These are phyloP conservation scores for Nakaseomyces nivariensis DNA, from an alignment of 1,139 yeast genomes.

Conservation along the genomic window DNA sequence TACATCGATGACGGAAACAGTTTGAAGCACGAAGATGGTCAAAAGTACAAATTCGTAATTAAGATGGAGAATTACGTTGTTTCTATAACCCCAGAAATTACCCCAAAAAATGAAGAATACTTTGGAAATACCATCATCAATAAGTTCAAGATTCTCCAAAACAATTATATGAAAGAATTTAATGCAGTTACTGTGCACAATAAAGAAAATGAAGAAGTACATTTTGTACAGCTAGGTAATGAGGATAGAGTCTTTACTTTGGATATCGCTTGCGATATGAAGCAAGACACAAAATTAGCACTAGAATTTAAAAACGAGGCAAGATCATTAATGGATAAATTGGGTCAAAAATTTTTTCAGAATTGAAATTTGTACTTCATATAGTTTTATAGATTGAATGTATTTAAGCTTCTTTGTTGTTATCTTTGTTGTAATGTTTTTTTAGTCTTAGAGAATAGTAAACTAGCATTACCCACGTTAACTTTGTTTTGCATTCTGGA, in stretches of 20 bases:
- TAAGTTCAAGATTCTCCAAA: background rate
- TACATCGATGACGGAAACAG: conserved; percentile 84
- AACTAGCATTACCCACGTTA: conserved; percentile 37
- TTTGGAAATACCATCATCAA: background rate
- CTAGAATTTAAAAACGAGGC: background rate
- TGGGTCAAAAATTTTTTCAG: background rate
- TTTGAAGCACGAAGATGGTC: conserved; percentile 43
- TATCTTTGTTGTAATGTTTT: background rate
- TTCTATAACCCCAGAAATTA: background rate
- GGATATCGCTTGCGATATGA: background rate
- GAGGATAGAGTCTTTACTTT: background rate
- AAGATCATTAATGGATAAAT: background rate
- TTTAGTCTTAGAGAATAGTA: conserved; percentile 32
- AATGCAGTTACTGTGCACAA: background rate
- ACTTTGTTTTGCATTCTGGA: conserved; percentile 30
- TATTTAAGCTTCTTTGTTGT: too few relatives aligned
- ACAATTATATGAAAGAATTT: background rate
- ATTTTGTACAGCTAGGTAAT: too few relatives aligned
- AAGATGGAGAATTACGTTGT: background rate
- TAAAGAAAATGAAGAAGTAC: background rate
- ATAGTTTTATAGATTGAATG: too few relatives aligned
- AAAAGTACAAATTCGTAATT: background rate
- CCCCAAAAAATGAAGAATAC: background rate
- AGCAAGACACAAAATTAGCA: background rate
- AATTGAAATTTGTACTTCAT: background rate